Percentiles rank a stretch among this genome's conserved stretches.
These are phyloP conservation scores for Fusarium foetens DNA, from an alignment of 2,329 filamentous ascomycete species.

Conservation along the genomic window DNA sequence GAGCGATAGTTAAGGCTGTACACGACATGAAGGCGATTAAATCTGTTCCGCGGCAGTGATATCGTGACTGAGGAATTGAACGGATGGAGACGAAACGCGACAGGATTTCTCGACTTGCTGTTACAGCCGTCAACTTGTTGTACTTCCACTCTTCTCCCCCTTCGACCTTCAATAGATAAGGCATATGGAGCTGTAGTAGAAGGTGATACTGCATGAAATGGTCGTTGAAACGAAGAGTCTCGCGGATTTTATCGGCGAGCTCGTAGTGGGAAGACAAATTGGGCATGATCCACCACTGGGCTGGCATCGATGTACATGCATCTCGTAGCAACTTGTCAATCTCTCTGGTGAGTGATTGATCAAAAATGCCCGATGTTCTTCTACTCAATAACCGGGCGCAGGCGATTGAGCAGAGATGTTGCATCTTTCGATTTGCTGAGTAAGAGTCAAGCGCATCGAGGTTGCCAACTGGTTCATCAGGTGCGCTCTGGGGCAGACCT, in stretches of 20 bases:
- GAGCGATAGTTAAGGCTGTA: constrained; percentile 60
- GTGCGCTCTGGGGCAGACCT: constrained; percentile 55
- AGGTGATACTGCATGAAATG: constrained; percentile 63
- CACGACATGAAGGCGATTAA: constrained; percentile 61
- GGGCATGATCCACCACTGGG: constrained; percentile 60
- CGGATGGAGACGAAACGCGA: constrained; percentile 58
- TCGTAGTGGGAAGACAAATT: constrained; percentile 25
- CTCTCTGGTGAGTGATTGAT: constrained; percentile 50
- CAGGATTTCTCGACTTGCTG: constrained; percentile 62
- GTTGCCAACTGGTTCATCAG: constrained; percentile 51
- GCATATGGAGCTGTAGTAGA: constrained; percentile 63
- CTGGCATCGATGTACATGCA: constrained; percentile 53
- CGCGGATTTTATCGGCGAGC: constrained; percentile 36
- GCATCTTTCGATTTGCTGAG: constrained; percentile 55
- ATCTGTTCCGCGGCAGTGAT: constrained; percentile 60
- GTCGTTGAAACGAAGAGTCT: constrained; percentile 51
- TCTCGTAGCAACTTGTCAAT: constrained; percentile 60
- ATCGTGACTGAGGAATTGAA: constrained; percentile 49
- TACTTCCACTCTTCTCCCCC: constrained; percentile 54
- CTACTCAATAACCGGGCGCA: constrained; percentile 58
- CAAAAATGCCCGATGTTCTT: constrained; percentile 46
- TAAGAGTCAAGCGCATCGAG: constrained; percentile 46
- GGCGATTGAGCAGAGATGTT: constrained; percentile 55
- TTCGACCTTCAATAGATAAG: constrained; percentile 59
- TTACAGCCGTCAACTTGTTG: constrained; percentile 56